Evolutionary conservation across 1,284 basidiomycete species (phyloP), one percentile per base, ranked within the genome.

Genomic region (Fomitopsis betulina): DNA sequence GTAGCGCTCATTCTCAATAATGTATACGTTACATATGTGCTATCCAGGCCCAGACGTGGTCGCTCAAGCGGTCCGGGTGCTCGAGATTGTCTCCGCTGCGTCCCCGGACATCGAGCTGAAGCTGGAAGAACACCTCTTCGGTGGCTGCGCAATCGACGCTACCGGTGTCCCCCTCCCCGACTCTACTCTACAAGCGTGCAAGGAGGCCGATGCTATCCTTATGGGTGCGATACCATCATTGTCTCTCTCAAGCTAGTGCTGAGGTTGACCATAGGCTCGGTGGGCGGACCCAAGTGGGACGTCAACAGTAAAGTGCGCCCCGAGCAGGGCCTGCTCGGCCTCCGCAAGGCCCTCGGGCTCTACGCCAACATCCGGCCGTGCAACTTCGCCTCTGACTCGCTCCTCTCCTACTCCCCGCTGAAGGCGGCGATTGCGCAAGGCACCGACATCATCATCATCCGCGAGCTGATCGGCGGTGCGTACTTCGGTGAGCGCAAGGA

Each of bases 271-370:
- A 59, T 43, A 94, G 96, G 95, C 64, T 90, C 96, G 25, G 93
- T 99, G 63, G 97, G 96, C 62, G 97, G 96, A 19, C 97, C 97
- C 37, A 98, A 98, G 76, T 99, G 97, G 97, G 96, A 95, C 45
- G 89, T 94, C 2, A 82, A 87, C 56, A 88, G 89, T 64, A 90
- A 92, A 72, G 86, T 98, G 55, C 89, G 97, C 60, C 97, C 97
- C n/a, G 97, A 99, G 75, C 87, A 89, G 65, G 96, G 96, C 58
- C 83, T 99, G 25, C 87, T 99, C 32, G 75, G 79, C n/a, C 84
- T 99, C 54, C 91, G 97, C 69, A 98, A 99, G 76, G 86, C 85
- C 47, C 87, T 98, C 56, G 96, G 94, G 39, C 84, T 98, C 53
- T 98, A 96, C 75, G 96, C 94, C 71, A 99, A 99, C 79, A 97